Evolutionary conservation across 495 filamentous ascomycete species (phyloP).

Genomic region (Hypoxylon fragiforme): DNA sequence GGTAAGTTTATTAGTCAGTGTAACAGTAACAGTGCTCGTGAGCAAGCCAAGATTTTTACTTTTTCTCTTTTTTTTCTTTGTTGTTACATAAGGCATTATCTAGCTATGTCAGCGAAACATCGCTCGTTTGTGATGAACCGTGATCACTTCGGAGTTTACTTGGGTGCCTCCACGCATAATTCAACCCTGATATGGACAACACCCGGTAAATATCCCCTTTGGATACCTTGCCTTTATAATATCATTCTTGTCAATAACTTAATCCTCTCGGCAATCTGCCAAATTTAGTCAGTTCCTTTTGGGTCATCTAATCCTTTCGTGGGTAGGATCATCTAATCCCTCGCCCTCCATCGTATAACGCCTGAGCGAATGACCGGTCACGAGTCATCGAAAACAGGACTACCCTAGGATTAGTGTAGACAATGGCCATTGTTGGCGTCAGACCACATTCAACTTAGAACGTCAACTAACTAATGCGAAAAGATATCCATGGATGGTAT

Average conservation of each 20-base stretch:
- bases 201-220: conserved; percentile 22
- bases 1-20: conserved; percentile 15
- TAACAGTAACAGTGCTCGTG: neutral
- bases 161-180: conserved; percentile 21
- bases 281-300: conserved; percentile 29
- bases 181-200: conserved; percentile 16
- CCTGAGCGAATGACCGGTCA: too few species aligned
- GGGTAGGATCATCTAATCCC: conserved; percentile 20
- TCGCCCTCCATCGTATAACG: too few species aligned
- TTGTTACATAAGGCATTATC: neutral
- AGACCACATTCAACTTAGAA: too few species aligned
- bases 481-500: too few species aligned
- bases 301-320: conserved; percentile 17
- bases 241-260: conserved; percentile 19
- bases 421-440: too few species aligned
- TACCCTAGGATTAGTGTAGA: too few species aligned
- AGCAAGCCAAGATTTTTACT: too few species aligned
- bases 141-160: too few species aligned
- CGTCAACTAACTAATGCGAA: too few species aligned
- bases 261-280: conserved; percentile 32
- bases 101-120: conserved; percentile 21
- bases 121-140: too few species aligned
- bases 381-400: too few species aligned
- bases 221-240: conserved; percentile 6
- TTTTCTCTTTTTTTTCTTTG: neutral